Evolutionary conservation across 2,329 filamentous ascomycete species (phyloP).

Genomic region (Neofusicoccum ribis): DNA sequence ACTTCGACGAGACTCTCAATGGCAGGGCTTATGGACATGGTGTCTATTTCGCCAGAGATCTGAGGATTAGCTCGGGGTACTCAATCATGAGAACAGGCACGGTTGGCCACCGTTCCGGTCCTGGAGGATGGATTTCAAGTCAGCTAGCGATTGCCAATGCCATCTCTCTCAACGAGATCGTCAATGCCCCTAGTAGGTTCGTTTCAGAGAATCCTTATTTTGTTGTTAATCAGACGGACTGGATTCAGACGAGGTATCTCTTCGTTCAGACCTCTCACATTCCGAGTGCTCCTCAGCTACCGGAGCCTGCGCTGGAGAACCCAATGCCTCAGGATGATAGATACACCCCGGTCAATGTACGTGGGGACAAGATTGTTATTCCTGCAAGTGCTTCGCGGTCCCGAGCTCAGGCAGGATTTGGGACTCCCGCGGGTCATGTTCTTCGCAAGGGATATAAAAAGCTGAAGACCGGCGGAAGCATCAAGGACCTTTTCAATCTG

Average conservation of each 20-base stretch:
- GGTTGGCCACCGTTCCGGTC: too few species aligned
- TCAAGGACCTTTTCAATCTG: not conserved
- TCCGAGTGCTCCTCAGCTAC: not conserved
- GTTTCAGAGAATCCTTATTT: constrained; percentile 58
- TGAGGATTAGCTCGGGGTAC: constrained; percentile 59
- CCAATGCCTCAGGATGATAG: not conserved
- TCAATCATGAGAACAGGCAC: constrained; percentile 20
- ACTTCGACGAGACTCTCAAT: constrained; percentile 63
- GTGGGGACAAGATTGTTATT: not conserved
- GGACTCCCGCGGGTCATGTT: not conserved
- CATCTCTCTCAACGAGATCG: constrained; percentile 80
- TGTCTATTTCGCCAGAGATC: constrained; percentile 72
- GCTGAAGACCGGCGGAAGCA: not conserved
- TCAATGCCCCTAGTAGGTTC: constrained; percentile 70
- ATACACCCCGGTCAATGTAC: not conserved
- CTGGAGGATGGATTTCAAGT: constrained; percentile 64
- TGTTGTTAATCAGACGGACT: constrained; percentile 74
- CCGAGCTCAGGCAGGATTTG: not conserved
- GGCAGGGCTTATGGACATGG: constrained; percentile 77
- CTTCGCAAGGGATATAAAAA: not conserved
- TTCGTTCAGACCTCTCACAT: constrained; percentile 52
- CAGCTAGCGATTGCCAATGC: constrained; percentile 59
- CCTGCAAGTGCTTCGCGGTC: not conserved
- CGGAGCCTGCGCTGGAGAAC: not conserved
- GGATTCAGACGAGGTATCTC: constrained; percentile 88